These are phyloP conservation scores for Lippia alba DNA, from an alignment of 305 asterid species.

Conservation along the genomic window DNA sequence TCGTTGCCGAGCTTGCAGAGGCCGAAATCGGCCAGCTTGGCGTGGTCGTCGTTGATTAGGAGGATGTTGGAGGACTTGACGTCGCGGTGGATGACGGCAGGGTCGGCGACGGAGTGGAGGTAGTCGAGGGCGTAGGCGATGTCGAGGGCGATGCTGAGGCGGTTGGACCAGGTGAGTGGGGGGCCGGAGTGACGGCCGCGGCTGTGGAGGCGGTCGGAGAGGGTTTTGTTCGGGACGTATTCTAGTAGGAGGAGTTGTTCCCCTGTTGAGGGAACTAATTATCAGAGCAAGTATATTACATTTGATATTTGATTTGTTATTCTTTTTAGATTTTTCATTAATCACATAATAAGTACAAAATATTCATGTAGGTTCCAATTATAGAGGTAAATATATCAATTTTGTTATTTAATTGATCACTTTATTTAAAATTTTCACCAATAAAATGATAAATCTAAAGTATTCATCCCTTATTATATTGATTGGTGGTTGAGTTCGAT, in stretches of 20 bases:
- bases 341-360: too few species aligned
- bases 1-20: slow-evolving; percentile 77
- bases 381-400: too few species aligned
- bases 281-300: too few species aligned
- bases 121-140: slow-evolving; percentile 77
- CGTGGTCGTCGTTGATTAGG: slow-evolving; percentile 54
- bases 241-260: slow-evolving; percentile 80
- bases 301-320: too few species aligned
- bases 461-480: too few species aligned
- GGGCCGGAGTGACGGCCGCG: slow-evolving; percentile 56
- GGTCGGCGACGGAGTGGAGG: slow-evolving; percentile 77
- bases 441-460: too few species aligned
- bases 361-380: too few species aligned
- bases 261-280: slow-evolving; percentile 41
- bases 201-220: slow-evolving; percentile 79
- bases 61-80: slow-evolving; percentile 75
- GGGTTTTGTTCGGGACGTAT: slow-evolving; percentile 76
- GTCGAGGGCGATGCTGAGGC: slow-evolving; percentile 71
- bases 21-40: slow-evolving; percentile 82
- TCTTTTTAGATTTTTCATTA: too few species aligned
- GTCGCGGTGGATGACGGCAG: slow-evolving; percentile 78
- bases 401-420: too few species aligned
- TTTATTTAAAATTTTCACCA: too few species aligned
- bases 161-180: slow-evolving; percentile 60
- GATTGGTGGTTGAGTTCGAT: too few species aligned